These are phyloP conservation scores for Alternaria panax DNA, from an alignment of 2,329 filamentous ascomycete genomes.

Conservation along the genomic window DNA sequence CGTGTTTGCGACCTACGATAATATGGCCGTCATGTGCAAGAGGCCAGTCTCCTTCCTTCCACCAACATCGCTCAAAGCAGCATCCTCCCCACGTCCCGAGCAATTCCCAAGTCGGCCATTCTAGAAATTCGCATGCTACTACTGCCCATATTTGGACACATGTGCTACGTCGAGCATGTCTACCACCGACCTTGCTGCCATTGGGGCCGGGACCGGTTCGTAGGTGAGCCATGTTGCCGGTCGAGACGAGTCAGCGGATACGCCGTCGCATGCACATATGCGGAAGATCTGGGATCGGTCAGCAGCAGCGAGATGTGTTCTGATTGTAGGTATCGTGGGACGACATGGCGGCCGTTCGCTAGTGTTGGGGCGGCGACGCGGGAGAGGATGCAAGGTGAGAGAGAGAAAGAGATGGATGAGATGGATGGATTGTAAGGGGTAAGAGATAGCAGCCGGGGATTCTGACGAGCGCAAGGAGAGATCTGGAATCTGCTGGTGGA, in stretches of 20 bases:
- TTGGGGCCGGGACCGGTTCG: constrained; percentile 41
- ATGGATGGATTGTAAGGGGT: too few species aligned
- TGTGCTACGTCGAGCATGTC: constrained; percentile 45
- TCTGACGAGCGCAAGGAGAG: too few species aligned
- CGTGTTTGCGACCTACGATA: constrained; percentile 1
- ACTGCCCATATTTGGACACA: constrained; percentile 12
- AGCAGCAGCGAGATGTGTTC: constrained; percentile 31
- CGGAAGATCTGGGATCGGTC: constrained; percentile 32
- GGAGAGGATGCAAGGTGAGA: background rate
- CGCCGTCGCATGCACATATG: constrained; percentile 32
- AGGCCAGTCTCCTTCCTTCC: constrained; percentile 5
- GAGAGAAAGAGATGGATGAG: too few species aligned
- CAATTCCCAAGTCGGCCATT: background rate
- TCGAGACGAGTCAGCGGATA: constrained; percentile 30
- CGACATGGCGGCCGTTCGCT: constrained; percentile 30
- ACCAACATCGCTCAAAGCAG: too few species aligned
- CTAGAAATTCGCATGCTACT: background rate
- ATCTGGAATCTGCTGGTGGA: too few species aligned
- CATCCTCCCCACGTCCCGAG: background rate
- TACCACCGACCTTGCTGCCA: constrained; percentile 41
- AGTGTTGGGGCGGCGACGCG: constrained; percentile 16
- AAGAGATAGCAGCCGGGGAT: too few species aligned
- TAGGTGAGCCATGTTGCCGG: constrained; percentile 40
- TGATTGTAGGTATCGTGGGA: constrained; percentile 29
- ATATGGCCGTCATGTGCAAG: background rate